Percentiles rank a stretch among this genome's conserved stretches.
phyloP scores from a whole-genome alignment of 768 basidiomycete genomes.

The Phaeotremella fagi region DNA sequence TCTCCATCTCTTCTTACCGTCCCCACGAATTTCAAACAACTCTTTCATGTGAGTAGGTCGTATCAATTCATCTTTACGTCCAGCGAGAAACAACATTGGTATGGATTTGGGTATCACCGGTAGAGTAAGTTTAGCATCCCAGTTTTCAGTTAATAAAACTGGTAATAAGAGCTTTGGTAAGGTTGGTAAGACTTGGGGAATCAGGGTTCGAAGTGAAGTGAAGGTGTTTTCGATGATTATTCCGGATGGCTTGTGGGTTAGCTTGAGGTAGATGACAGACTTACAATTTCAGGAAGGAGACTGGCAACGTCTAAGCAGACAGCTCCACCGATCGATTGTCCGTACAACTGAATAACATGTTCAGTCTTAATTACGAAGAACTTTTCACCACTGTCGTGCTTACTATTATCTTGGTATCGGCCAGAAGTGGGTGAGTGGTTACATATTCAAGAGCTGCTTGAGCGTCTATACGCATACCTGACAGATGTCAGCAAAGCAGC shows the following conservation, averaged over 20 bases:
- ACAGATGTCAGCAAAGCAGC: neutral
- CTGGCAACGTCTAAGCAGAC: slow-evolving; percentile 84
- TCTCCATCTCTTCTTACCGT: slow-evolving; percentile 43
- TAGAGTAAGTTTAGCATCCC: slow-evolving; percentile 71
- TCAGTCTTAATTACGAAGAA: neutral
- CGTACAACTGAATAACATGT: slow-evolving; percentile 66
- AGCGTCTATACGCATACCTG: slow-evolving; percentile 71
- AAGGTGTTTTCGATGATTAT: slow-evolving; percentile 93
- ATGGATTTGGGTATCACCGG: slow-evolving; percentile 47
- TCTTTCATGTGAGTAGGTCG: slow-evolving; percentile 67
- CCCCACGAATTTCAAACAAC: slow-evolving; percentile 23
- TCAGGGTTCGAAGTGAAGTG: slow-evolving; percentile 70
- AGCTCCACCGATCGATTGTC: slow-evolving; percentile 65
- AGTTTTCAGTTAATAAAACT: slow-evolving; percentile 68
- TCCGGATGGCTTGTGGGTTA: slow-evolving; percentile 58
- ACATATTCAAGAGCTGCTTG: slow-evolving; percentile 65
- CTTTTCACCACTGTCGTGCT: neutral
- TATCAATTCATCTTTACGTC: slow-evolving; percentile 65
- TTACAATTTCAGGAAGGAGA: slow-evolving; percentile 65
- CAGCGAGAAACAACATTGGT: slow-evolving; percentile 79
- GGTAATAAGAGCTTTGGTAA: slow-evolving; percentile 65
- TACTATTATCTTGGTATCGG: slow-evolving; percentile 64
- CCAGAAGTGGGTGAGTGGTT: slow-evolving; percentile 59
- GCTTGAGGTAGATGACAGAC: slow-evolving; percentile 13
- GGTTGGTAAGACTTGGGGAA: slow-evolving; percentile 73